A percentile compares a stretch with the other conserved stretches of the same genome.
Evolutionary conservation across 2,329 filamentous ascomycete species (phyloP).

Genomic region (Arthrobotrys megalospora): DNA sequence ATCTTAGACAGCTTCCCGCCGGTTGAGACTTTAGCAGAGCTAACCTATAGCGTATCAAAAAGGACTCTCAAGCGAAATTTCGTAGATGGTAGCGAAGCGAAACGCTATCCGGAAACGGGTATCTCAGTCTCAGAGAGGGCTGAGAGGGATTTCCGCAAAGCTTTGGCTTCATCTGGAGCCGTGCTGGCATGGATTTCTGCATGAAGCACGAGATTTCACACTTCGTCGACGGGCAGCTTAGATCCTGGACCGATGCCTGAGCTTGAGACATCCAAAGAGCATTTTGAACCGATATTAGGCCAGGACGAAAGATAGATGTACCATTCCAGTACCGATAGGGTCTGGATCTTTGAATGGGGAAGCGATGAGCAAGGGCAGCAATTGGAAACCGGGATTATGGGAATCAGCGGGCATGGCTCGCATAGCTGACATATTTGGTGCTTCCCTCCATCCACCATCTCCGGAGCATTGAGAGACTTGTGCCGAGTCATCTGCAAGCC

Average conservation of each 20-base stretch:
- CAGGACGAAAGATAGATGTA: constrained; percentile 15
- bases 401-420: constrained; percentile 26
- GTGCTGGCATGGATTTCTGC: constrained; percentile 56
- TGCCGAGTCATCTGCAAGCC: constrained; percentile 56
- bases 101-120: constrained; percentile 37
- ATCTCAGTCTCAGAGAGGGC: constrained; percentile 5
- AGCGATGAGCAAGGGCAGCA: constrained; percentile 43
- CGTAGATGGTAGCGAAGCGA: constrained; percentile 24
- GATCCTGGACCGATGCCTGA: constrained; percentile 25
- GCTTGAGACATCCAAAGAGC: constrained; percentile 9
- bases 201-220: constrained; percentile 53
- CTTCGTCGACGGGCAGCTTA: constrained; percentile 10
- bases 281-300: constrained; percentile 26
- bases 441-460: constrained; percentile 35
- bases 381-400: constrained; percentile 45
- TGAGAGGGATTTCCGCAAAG: constrained; percentile 37
- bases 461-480: constrained; percentile 53
- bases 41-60: constrained; percentile 10
- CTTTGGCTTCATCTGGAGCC: constrained; percentile 51
- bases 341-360: constrained; percentile 33
- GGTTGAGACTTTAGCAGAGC: constrained; percentile 11
- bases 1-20: constrained; percentile 31
- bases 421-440: constrained; percentile 48
- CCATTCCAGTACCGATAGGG: constrained; percentile 18
- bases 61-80: constrained; percentile 13